Conservation (phyloP, 2,329 filamentous ascomycete genomes). For the Huntiella abstrusa region DNA sequence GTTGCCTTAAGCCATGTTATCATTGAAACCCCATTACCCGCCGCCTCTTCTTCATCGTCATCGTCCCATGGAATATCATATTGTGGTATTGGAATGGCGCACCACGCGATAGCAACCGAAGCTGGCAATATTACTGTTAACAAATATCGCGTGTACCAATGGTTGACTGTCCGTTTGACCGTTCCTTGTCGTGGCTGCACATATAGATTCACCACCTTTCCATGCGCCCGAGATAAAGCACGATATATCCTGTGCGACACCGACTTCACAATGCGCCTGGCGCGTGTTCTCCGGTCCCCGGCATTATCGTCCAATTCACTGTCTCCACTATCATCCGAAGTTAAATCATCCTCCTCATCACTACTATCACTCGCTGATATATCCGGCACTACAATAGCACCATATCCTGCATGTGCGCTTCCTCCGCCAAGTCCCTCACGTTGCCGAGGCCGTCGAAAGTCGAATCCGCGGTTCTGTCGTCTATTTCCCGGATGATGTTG, state of each 20-base stretch:
- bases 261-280: neutral
- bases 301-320: neutral
- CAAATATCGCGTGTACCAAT: constrained; percentile 45
- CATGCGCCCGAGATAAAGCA: constrained; percentile 14
- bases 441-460: constrained; percentile 14
- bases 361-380: constrained; percentile 18
- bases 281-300: neutral
- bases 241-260: constrained; percentile 14
- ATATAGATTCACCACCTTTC: constrained; percentile 33
- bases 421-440: constrained; percentile 21
- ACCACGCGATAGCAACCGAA: constrained; percentile 41
- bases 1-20: constrained; percentile 11
- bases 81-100: constrained; percentile 45
- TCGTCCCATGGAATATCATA: constrained; percentile 31
- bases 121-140: constrained; percentile 43
- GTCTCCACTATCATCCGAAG: constrained; percentile 5
- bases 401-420: constrained; percentile 39
- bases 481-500: constrained; percentile 7
- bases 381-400: constrained; percentile 28
- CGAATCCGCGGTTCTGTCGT: constrained; percentile 17
- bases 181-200: constrained; percentile 39
- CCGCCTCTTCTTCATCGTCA: constrained; percentile 18
- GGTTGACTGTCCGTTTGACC: constrained; percentile 38
- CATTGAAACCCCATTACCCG: constrained; percentile 18
- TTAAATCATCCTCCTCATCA: constrained; percentile 14